phyloP scores from a whole-genome alignment of 176 grass and related monocot species.

The Puya raimondii region DNA sequence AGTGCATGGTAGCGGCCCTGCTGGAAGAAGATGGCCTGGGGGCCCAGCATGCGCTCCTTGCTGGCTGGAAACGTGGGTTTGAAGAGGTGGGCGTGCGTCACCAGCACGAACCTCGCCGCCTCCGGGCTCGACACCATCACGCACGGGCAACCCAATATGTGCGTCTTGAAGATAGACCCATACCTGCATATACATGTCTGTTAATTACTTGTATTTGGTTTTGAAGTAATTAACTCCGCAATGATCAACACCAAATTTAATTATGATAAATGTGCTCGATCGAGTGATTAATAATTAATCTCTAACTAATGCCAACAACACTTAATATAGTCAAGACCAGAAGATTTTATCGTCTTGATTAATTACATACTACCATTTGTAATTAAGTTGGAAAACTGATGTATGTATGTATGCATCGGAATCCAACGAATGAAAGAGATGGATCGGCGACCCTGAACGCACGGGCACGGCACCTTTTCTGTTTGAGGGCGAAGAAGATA shows the following conservation, averaged over 20 bases:
- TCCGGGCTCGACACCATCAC: constrained; percentile 97
- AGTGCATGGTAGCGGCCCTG: constrained; percentile 78
- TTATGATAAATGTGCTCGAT: no score
- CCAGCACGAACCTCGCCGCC: constrained; percentile 88
- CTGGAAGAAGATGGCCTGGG: constrained; percentile 98
- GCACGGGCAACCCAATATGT: constrained; percentile 89
- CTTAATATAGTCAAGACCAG: no score
- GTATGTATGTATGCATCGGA: no score
- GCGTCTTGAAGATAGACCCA: constrained; percentile 87
- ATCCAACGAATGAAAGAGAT: no score
- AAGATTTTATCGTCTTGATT: no score
- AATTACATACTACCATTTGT: no score
- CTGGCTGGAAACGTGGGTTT: constrained; percentile 94
- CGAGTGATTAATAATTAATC: no score
- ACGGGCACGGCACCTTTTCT: constrained; percentile 22
- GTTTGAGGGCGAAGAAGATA: constrained; percentile 70
- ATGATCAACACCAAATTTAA: no score
- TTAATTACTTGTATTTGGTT: no score
- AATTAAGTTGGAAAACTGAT: no score
- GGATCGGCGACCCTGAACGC: neutral
- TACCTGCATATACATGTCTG: constrained; percentile 8
- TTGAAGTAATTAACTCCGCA: no score
- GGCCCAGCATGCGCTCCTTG: constrained; percentile 95
- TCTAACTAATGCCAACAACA: no score
- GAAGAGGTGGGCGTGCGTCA: constrained; percentile 89